Base-by-base conservation (phyloP, 2,329 filamentous ascomycete genomes). In the Arthrobotrys entomopaga region DNA sequence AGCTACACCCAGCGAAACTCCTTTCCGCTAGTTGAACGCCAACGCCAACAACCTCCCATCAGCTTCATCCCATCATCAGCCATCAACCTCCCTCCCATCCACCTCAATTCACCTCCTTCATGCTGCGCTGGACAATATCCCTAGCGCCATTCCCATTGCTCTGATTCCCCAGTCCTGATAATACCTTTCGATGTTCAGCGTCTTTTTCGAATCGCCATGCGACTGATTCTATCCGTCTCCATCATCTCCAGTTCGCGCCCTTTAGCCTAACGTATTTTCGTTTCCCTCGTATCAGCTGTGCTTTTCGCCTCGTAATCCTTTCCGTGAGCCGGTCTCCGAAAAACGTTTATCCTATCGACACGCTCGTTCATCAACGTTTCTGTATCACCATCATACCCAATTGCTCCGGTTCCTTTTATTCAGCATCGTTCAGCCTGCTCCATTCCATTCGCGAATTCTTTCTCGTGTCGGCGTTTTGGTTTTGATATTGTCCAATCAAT, bases 271-370 rank as follows among this genome's bases (percentile, higher is more conserved):
- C 38, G 46, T 29, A 22, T 19, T 16, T 50, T 50, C 46, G 29
- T 34, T 46, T 52, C 38, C 49, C 11, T 8, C n/a, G 38, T 54
- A 52, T 26, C 49, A 26, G 38, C 46, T 15, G 15, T 46, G 16
- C 42, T 46, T 46, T 46, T n/a, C 42, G 42, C 16, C 48, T 22
- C 26, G 29, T 34, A 34, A 34, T 34, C 22, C 29, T 26, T 34
- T 15, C 54, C 61, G 60, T 66, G 67, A 73, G 67, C 67, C 63
- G 67, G 67, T 40, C 67, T 73, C 67, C 61, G 42, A 52, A 46
- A 38, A 42, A 20, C 20, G 24, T 52, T 54, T 38, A 42, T 54
- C 49, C 56, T 15, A 52, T 61, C 58, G 24, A 34, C 58, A 52
- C 54, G 43, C 22, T 26, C 43, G 49, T 59, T 57, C 54, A 46